Percentiles rank a stretch among this genome's conserved stretches.
Evolutionary conservation across 1,284 basidiomycete species (phyloP).

Genomic region (Trichosporon coremiiforme): DNA sequence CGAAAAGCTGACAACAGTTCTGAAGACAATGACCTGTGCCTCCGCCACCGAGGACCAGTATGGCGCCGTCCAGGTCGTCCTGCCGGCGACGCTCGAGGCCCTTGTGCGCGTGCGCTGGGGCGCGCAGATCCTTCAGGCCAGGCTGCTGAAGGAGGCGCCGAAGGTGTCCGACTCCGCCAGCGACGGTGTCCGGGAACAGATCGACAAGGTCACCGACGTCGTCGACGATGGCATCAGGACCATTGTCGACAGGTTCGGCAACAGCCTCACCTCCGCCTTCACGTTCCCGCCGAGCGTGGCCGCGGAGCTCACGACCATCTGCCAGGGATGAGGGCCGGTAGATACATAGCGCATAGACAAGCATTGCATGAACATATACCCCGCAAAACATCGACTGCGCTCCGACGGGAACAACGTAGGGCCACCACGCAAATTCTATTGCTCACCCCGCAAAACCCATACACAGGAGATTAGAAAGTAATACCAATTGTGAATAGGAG

Average conservation of each 20-base stretch:
- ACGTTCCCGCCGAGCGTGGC: constrained; percentile 45
- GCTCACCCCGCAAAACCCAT: background rate
- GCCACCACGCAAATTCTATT: too few relatives aligned
- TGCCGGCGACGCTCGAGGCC: constrained; percentile 50
- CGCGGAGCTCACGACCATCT: constrained; percentile 41
- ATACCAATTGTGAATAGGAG: background rate
- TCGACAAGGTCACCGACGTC: constrained; percentile 20
- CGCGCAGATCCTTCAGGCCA: constrained; percentile 33
- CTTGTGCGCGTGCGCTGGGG: constrained; percentile 43
- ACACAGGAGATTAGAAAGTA: background rate
- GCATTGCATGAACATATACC: constrained; percentile 18
- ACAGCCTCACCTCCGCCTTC: constrained; percentile 44
- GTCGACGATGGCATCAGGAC: constrained; percentile 39
- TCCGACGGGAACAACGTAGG: too few relatives aligned
- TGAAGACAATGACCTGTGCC: constrained; percentile 42
- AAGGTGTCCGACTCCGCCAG: constrained; percentile 27
- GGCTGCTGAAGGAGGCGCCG: constrained; percentile 32
- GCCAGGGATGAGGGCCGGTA: constrained; percentile 24
- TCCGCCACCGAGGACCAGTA: constrained; percentile 51
- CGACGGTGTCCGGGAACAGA: constrained; percentile 23
- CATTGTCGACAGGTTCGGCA: constrained; percentile 44
- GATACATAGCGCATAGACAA: constrained; percentile 17
- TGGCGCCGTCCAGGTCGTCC: constrained; percentile 49
- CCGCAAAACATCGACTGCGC: background rate
- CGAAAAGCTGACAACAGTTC: constrained; percentile 33